These are phyloP conservation scores for Monosporascus sp. DNA, from an alignment of 2,329 filamentous ascomycete genomes.

Conservation along the genomic window DNA sequence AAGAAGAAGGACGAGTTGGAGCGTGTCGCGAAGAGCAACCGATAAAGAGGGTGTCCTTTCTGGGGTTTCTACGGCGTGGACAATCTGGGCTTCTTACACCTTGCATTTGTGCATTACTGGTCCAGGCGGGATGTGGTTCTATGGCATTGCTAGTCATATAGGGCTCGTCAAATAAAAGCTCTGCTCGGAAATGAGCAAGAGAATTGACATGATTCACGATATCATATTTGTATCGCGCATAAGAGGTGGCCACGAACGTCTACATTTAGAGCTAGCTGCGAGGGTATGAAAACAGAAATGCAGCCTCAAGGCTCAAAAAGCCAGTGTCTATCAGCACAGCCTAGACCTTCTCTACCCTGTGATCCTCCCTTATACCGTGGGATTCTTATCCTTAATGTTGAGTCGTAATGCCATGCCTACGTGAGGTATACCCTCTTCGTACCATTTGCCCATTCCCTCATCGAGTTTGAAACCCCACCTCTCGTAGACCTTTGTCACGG, in stretches of 20 bases:
- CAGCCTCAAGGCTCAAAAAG: not conserved
- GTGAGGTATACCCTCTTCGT: conserved; percentile 79
- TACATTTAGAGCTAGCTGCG: not conserved
- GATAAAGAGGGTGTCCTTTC: conserved; percentile 62
- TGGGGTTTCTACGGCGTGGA: conserved; percentile 37
- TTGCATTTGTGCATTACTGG: conserved; percentile 41
- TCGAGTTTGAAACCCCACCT: conserved; percentile 71
- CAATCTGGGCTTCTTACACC: conserved; percentile 31
- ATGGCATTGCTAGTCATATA: conserved; percentile 39
- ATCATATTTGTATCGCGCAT: not conserved
- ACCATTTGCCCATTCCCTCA: conserved; percentile 68
- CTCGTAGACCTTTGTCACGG: conserved; percentile 60
- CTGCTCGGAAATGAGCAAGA: conserved; percentile 29
- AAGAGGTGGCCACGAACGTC: not conserved
- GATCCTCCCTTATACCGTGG: conserved; percentile 8
- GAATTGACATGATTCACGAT: conserved; percentile 27
- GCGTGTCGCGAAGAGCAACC: conserved; percentile 99
- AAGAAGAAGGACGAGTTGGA: conserved; percentile 99
- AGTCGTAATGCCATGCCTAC: conserved; percentile 71
- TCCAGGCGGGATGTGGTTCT: conserved; percentile 36
- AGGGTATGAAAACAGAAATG: not conserved
- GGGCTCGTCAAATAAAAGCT: conserved; percentile 34
- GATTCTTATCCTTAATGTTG: conserved; percentile 21
- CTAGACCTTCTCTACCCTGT: not conserved
- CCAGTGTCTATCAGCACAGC: not conserved